phyloP scores from a whole-genome alignment of 257 asterid species.

The Mitragyna speciosa region DNA sequence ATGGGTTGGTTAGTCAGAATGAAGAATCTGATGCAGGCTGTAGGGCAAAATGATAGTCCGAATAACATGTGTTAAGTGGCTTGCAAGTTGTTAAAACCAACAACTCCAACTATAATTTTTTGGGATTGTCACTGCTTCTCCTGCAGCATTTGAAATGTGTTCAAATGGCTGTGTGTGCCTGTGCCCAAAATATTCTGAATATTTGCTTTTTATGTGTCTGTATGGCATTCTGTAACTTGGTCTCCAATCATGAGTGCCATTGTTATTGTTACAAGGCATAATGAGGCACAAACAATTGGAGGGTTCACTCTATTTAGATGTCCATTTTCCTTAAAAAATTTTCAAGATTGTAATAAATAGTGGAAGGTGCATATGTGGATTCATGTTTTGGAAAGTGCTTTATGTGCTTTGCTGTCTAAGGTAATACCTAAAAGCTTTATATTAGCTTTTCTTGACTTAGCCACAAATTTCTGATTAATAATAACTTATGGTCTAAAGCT shows the following conservation, averaged over 20 bases:
- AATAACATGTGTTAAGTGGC: neutral
- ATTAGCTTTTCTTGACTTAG: neutral
- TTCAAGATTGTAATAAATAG: neutral
- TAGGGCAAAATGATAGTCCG: no score
- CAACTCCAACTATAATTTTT: neutral
- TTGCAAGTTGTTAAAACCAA: neutral
- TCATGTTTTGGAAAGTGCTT: neutral
- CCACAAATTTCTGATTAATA: neutral
- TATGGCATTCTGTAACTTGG: neutral
- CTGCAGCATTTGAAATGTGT: neutral
- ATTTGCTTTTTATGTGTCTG: neutral
- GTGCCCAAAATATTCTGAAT: neutral
- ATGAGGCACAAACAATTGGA: neutral
- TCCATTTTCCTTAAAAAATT: neutral
- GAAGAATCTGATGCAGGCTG: no score
- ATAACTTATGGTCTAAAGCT: neutral
- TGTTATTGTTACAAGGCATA: neutral
- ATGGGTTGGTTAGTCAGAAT: no score
- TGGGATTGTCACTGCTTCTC: neutral
- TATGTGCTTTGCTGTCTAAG: constrained; percentile 1
- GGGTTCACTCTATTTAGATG: neutral
- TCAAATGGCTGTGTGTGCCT: neutral
- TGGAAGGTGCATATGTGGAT: neutral
- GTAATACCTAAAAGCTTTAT: neutral
- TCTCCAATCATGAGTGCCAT: neutral